phyloP scores from a whole-genome alignment of 2,329 filamentous ascomycete species.

The Ascochyta viciae-villosae region DNA sequence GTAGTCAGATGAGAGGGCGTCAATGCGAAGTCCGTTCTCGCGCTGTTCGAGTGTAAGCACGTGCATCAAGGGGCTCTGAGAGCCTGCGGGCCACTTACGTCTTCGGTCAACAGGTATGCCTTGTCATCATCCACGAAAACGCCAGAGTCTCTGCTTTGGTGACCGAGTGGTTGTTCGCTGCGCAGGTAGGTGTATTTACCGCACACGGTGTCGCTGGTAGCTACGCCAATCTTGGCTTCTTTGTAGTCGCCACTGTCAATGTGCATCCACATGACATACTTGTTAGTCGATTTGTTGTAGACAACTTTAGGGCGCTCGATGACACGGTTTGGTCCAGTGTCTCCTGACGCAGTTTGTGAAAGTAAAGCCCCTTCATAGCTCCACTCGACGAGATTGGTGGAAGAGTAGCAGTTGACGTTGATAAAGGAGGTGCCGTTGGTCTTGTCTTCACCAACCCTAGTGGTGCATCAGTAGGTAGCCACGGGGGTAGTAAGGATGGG shows the following conservation, averaged over 20 bases:
- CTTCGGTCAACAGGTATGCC: conserved; percentile 68
- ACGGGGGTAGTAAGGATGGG: not conserved
- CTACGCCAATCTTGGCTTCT: conserved; percentile 71
- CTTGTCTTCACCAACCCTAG: conserved; percentile 73
- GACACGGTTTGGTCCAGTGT: conserved; percentile 67
- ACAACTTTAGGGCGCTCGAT: conserved; percentile 74
- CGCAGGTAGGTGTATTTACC: conserved; percentile 64
- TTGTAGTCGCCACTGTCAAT: conserved; percentile 68
- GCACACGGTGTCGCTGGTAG: conserved; percentile 65
- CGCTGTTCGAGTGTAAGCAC: conserved; percentile 50
- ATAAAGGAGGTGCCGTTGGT: conserved; percentile 67
- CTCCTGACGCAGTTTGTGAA: conserved; percentile 59
- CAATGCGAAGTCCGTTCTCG: conserved; percentile 64
- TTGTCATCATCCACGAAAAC: conserved; percentile 68
- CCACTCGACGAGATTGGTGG: conserved; percentile 69
- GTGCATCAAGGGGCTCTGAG: not conserved
- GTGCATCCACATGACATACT: conserved; percentile 75
- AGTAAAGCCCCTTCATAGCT: conserved; percentile 66
- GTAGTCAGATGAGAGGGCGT: conserved; percentile 64
- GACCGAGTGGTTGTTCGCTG: conserved; percentile 56
- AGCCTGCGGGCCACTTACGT: conserved; percentile 53
- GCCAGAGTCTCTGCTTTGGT: conserved; percentile 65
- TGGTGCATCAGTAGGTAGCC: not conserved
- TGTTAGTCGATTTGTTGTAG: conserved; percentile 67
- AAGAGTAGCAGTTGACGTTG: conserved; percentile 73